A percentile compares a stretch with the other conserved stretches of the same genome.
Conservation (phyloP, 768 basidiomycete genomes). For the Tubosaeta sp. region DNA sequence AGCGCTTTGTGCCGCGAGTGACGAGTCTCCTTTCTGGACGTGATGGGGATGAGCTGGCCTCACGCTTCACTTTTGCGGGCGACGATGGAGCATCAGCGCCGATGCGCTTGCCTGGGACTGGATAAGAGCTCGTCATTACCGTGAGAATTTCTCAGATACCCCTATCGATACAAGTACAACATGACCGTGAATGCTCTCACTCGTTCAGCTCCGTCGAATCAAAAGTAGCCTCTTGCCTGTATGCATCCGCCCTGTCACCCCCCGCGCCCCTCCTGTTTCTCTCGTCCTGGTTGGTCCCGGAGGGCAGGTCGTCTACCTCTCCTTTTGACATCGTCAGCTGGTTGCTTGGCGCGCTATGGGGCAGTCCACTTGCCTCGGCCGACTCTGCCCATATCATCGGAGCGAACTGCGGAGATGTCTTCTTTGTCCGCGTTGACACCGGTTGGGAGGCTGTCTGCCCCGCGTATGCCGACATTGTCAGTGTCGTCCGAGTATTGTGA, state of each 20-base stretch:
- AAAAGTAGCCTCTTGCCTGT: conserved; percentile 21
- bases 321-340: neutral
- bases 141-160: neutral
- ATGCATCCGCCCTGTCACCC: neutral
- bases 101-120: conserved; percentile 15
- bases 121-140: neutral
- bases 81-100: neutral
- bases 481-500: neutral
- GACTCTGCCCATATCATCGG: neutral
- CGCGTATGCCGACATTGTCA: neutral
- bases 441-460: neutral
- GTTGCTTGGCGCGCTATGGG: neutral
- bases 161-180: neutral
- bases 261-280: conserved; percentile 5
- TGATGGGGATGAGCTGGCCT: conserved; percentile 16
- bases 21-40: conserved; percentile 16
- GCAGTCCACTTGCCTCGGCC: neutral
- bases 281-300: conserved; percentile 9
- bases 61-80: conserved; percentile 13
- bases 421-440: neutral
- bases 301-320: conserved; percentile 21
- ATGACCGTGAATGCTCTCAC: neutral
- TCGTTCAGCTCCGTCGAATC: conserved; percentile 6
- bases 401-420: neutral
- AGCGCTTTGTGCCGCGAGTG: conserved; percentile 26